phyloP scores from a whole-genome alignment of 768 basidiomycete species.

The Leccinellum luteum region DNA sequence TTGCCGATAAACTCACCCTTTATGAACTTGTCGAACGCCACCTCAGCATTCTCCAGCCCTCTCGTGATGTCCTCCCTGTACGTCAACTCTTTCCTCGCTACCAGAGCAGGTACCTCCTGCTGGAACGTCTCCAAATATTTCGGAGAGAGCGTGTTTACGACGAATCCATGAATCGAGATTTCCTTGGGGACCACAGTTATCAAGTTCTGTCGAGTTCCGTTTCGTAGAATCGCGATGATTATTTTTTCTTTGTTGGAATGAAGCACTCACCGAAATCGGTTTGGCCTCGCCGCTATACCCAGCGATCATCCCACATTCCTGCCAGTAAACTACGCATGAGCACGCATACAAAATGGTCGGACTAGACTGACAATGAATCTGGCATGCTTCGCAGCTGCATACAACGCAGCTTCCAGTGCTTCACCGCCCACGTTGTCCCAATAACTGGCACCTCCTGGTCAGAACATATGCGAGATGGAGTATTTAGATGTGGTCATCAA shows the following conservation, averaged over 20 bases:
- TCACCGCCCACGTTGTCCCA: conserved; percentile 60
- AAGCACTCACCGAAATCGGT: conserved; percentile 1
- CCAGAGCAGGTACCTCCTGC: conserved; percentile 34
- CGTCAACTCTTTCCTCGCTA: conserved; percentile 47
- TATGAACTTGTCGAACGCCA: conserved; percentile 6
- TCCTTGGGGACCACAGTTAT: conserved; percentile 38
- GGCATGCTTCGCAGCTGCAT: conserved; percentile 41
- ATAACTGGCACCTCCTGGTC: conserved; percentile 4
- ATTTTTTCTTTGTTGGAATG: neutral
- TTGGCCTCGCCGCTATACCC: neutral
- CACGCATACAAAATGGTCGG: no score
- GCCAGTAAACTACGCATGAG: neutral
- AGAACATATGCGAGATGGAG: neutral
- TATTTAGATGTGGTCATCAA: neutral
- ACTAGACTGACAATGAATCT: conserved; percentile 43
- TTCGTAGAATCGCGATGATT: neutral
- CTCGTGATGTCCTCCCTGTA: conserved; percentile 43
- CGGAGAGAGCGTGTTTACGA: conserved; percentile 25
- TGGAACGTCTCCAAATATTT: conserved; percentile 45
- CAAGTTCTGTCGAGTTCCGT: conserved; percentile 30
- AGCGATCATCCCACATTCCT: conserved; percentile 34
- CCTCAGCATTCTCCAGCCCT: conserved; percentile 39
- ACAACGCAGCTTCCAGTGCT: conserved; percentile 53
- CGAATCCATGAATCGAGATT: conserved; percentile 46
- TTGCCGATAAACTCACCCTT: conserved; percentile 10